phyloP scores from a whole-genome alignment of 306 rosid genomes.

The Malus sieversii region DNA sequence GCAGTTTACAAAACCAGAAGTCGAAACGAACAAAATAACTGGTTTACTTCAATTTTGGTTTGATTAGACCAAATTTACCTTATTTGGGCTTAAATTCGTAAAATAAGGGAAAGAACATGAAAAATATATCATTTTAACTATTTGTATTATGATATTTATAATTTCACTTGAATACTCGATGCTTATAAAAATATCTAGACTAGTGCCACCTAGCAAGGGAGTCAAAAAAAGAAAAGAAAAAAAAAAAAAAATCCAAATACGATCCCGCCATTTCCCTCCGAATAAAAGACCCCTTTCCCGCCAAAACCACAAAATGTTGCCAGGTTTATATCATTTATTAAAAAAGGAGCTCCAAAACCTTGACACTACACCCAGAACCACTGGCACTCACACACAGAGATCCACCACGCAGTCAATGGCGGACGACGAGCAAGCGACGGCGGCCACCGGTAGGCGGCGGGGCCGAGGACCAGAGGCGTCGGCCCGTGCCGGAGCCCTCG shows the following conservation, averaged over 20 bases:
- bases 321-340: neutral
- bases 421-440: conserved; percentile 49
- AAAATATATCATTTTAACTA: too few relatives aligned
- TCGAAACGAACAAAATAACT: too few relatives aligned
- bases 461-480: conserved; percentile 45
- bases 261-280: neutral
- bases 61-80: too few relatives aligned
- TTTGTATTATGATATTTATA: too few relatives aligned
- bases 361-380: neutral
- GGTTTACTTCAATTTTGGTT: too few relatives aligned
- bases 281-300: conserved; percentile 5
- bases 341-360: neutral
- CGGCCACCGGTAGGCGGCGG: conserved; percentile 42
- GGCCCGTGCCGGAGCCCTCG: conserved; percentile 54
- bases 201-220: neutral
- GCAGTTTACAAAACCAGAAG: too few relatives aligned
- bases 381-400: neutral
- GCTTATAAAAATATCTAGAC: neutral
- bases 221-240: neutral
- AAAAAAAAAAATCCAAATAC: neutral
- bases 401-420: conserved; percentile 35
- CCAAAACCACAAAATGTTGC: conserved; percentile 36
- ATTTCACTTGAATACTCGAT: too few relatives aligned
- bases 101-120: too few relatives aligned
- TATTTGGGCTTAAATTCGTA: too few relatives aligned